phyloP scores from a whole-genome alignment of 805 yeast species.

The Starmera dryadoides region DNA sequence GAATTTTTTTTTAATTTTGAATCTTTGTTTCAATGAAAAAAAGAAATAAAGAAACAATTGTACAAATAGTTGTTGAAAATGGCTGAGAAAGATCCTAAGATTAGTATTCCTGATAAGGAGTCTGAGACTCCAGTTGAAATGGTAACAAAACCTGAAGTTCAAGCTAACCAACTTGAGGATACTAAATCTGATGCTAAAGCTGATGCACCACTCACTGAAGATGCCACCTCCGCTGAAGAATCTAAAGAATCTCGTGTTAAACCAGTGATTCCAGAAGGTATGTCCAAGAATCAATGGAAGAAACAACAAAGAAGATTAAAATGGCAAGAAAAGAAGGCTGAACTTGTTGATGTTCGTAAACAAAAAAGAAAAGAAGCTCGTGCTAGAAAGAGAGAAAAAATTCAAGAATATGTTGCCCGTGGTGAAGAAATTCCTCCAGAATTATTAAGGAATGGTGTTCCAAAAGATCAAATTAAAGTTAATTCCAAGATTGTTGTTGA shows the following conservation, averaged over 20 bases:
- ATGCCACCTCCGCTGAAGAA: background rate
- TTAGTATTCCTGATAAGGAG: no score
- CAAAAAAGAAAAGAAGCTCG: conserved; percentile 45
- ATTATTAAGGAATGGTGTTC: conserved; percentile 29
- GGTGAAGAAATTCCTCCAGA: conserved; percentile 35
- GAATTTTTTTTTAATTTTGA: no score
- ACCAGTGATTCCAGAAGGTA: conserved; percentile 64
- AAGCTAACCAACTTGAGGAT: no score
- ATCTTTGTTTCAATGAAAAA: no score
- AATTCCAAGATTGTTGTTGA: conserved; percentile 64
- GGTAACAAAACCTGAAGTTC: no score
- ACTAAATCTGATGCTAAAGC: background rate
- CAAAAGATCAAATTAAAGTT: conserved; percentile 37
- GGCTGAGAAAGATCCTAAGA: no score
- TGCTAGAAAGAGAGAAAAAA: conserved; percentile 30
- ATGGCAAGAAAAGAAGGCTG: conserved; percentile 61
- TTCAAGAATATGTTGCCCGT: conserved; percentile 26
- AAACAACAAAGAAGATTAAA: conserved; percentile 48
- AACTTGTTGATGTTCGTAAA: conserved; percentile 43
- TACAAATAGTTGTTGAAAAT: no score
- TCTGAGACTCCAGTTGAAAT: no score
- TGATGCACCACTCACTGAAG: background rate
- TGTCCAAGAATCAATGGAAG: conserved; percentile 85
- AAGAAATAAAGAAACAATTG: no score
- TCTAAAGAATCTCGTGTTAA: conserved; percentile 2